Evolutionary conservation across 352 stramenopile genomes (phyloP), one percentile per base, ranked within the genome.

Genomic region (Phytopythium aichiense): DNA sequence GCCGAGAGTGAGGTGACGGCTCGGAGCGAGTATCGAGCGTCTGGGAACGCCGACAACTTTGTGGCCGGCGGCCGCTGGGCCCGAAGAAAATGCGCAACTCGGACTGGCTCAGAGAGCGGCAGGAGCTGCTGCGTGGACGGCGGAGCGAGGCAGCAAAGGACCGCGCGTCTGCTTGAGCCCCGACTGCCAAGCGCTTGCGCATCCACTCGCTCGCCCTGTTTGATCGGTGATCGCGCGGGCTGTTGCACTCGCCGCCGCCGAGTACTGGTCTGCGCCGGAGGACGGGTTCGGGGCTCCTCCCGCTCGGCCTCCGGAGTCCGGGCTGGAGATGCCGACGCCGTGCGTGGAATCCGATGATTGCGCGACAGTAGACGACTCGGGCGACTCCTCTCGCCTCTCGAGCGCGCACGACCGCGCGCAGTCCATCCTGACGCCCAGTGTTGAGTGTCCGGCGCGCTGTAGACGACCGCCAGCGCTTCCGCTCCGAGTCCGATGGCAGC

Each of bases 321-420:
- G 28, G 28, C 28, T 7, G 33, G 48, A 35, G 48, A 54, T 20
- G 43, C 46, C 23, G 46, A 53, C 46, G 22, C 46, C 16, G 46
- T 31, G 46, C 48, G 25, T 4, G 11, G 12, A 43, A 42, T 40
- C 8, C 46, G 13, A n/a, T 46, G 52, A 58, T 58, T 58, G 52
- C 52, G 43, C 52, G 52, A 58, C 52, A 58, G 33, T 58, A 58
- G 52, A 58, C 52, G 52, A 58, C 12, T 28, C 7, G 7, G 25
- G 2, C 23, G 13, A 2, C 30, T 56, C 25, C 49, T 38, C 28
- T 20, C 2, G 31, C 33, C 40, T 22, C 40, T 22, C 40, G 20
- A 16, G 28, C 20, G 20, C 42, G 42, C 42, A 49, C 42, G 20
- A 49, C 42, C 42, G 45, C 45, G 8, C 45, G 13, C 45, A 0